Evolutionary conservation across 1,139 yeast species (phyloP).

Genomic region (Protomyces lactucae-debilis): DNA sequence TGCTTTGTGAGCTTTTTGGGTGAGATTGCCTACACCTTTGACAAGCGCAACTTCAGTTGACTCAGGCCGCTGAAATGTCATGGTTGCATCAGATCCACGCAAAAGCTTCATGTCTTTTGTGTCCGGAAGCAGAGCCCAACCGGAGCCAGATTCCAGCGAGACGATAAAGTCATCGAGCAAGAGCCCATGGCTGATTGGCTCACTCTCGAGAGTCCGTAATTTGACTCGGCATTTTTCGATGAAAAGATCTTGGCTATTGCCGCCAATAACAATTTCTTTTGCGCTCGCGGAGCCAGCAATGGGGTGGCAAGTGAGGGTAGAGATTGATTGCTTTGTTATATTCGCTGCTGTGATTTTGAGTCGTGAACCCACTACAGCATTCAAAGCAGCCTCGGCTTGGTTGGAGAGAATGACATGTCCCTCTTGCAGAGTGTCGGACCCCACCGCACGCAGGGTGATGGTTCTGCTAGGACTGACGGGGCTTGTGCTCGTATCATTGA

Average conservation of each 20-base stretch:
- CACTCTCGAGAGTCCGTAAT: not conserved
- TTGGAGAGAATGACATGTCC: conserved; percentile 55
- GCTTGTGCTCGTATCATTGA: conserved; percentile 30
- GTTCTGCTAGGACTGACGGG: conserved; percentile 39
- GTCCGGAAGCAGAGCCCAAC: conserved; percentile 7
- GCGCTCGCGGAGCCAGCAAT: conserved; percentile 45
- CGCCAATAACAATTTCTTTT: conserved; percentile 34
- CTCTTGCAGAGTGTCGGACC: conserved; percentile 42
- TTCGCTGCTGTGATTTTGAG: conserved; percentile 52
- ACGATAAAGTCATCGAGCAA: conserved; percentile 1
- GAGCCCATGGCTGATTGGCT: conserved; percentile 21
- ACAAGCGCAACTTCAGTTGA: conserved; percentile 35
- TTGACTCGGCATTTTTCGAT: not conserved
- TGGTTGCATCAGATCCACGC: conserved; percentile 27
- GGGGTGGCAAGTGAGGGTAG: conserved; percentile 46
- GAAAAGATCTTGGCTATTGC: conserved; percentile 8
- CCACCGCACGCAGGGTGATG: conserved; percentile 54
- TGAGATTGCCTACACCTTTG: conserved; percentile 54
- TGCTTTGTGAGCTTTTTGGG: conserved; percentile 46
- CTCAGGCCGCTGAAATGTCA: too few species aligned
- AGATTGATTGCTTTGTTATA: conserved; percentile 42
- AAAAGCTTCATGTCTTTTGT: not conserved
- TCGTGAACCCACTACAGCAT: conserved; percentile 56
- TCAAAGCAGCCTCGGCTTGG: conserved; percentile 48
- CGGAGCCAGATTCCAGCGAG: not conserved